A percentile compares a stretch with the other conserved stretches of the same genome.
These are phyloP conservation scores for Candolleomyces eurysporus DNA, from an alignment of 768 basidiomycete genomes.

Conservation along the genomic window DNA sequence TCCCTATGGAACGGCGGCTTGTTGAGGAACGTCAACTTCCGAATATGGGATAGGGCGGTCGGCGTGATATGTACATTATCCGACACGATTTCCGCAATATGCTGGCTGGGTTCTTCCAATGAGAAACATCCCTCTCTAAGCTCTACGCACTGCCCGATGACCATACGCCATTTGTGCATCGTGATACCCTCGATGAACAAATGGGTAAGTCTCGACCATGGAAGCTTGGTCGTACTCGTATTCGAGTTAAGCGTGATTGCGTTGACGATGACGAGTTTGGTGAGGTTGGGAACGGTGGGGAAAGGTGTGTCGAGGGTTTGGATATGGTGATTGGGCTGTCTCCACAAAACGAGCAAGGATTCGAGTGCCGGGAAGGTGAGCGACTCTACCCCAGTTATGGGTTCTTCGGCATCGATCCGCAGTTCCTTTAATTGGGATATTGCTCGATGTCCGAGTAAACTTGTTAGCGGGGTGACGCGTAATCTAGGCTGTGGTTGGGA, in stretches of 20 bases:
- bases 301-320: not conserved
- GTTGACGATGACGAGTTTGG: conserved; percentile 1
- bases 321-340: not conserved
- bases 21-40: not conserved
- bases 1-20: not conserved
- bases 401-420: not conserved
- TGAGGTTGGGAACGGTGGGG: not conserved
- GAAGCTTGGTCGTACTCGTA: not conserved
- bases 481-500: too few relatives aligned
- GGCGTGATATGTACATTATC: not conserved
- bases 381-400: not conserved
- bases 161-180: not conserved
- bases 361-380: not conserved
- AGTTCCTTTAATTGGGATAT: not conserved
- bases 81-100: not conserved
- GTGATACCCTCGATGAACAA: conserved; percentile 1
- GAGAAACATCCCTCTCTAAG: not conserved
- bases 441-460: not conserved
- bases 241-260: not conserved
- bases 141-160: not conserved
- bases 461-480: not conserved
- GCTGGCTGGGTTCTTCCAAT: not conserved
- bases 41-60: not conserved
- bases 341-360: not conserved
- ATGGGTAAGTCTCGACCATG: conserved; percentile 1